phyloP scores from a whole-genome alignment of 352 stramenopile genomes.

The Globisporangium heterothallicum region DNA sequence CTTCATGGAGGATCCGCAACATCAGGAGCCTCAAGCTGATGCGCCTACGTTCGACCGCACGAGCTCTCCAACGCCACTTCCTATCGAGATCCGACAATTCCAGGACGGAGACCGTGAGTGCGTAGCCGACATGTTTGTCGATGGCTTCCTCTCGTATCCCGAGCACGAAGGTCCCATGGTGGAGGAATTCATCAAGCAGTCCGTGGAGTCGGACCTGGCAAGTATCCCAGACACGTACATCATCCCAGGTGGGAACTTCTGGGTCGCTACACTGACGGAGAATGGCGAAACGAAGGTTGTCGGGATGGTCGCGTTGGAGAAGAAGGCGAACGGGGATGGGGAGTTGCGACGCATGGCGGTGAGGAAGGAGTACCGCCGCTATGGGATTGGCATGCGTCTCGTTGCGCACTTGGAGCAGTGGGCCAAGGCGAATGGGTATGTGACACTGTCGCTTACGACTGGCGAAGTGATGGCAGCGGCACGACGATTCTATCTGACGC shows the following conservation, averaged over 20 bases:
- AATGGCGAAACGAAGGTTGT: constrained; percentile 14
- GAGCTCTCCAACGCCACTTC: background rate
- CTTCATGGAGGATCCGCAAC: too few species aligned
- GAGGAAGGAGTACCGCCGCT: constrained; percentile 23
- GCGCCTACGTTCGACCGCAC: background rate
- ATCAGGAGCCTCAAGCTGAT: too few species aligned
- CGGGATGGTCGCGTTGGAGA: constrained; percentile 36
- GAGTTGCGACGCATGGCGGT: constrained; percentile 48
- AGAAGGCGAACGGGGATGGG: constrained; percentile 20
- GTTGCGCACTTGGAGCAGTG: constrained; percentile 36
- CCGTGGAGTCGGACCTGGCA: constrained; percentile 5
- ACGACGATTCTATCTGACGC: constrained; percentile 26
- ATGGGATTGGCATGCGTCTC: constrained; percentile 31
- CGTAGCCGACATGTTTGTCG: constrained; percentile 7
- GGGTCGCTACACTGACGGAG: constrained; percentile 22
- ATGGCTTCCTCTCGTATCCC: constrained; percentile 8
- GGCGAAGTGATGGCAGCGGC: constrained; percentile 28
- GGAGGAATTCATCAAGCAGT: constrained; percentile 1
- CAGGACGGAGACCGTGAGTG: background rate
- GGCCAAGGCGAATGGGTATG: constrained; percentile 25
- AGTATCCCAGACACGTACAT: constrained; percentile 9
- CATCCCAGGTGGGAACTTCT: constrained; percentile 30
- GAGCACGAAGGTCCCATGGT: background rate
- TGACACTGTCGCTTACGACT: constrained; percentile 28
- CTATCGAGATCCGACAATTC: constrained; percentile 14